phyloP scores from a whole-genome alignment of 2,329 filamentous ascomycete genomes.

The Byssothecium circinans region DNA sequence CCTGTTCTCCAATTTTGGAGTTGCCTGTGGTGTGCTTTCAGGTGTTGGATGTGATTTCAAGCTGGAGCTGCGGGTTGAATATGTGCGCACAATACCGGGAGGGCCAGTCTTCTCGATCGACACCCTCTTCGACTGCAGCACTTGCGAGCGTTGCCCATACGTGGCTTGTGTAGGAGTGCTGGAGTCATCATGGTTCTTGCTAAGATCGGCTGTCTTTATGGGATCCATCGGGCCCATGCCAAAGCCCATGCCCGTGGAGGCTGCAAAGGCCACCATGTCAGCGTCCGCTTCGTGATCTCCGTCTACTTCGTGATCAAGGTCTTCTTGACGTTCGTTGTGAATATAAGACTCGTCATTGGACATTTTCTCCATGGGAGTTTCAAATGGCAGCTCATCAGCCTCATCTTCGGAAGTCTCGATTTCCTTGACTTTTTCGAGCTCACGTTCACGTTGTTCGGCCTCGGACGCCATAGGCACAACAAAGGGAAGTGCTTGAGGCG shows the following conservation, averaged over 20 bases:
- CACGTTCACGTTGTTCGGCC: background rate
- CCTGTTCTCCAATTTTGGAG: conserved; percentile 17
- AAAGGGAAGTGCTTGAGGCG: conserved; percentile 24
- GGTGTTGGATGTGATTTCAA: conserved; percentile 20
- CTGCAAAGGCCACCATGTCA: conserved; percentile 37
- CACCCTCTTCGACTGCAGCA: conserved; percentile 40
- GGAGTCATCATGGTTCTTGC: conserved; percentile 18
- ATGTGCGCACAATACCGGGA: conserved; percentile 39
- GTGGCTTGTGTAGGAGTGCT: conserved; percentile 13
- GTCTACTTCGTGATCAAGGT: conserved; percentile 9
- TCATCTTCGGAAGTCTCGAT: conserved; percentile 8
- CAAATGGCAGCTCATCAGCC: conserved; percentile 20
- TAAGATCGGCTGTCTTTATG: conserved; percentile 10
- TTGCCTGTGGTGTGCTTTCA: conserved; percentile 4
- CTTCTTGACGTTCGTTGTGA: conserved; percentile 22
- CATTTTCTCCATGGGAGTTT: conserved; percentile 26
- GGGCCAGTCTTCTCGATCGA: conserved; percentile 39
- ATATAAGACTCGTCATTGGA: conserved; percentile 26
- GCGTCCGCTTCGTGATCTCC: conserved; percentile 22
- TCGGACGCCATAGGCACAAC: conserved; percentile 13
- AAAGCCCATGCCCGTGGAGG: conserved; percentile 35
- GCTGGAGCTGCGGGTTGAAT: conserved; percentile 33
- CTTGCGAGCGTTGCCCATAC: conserved; percentile 30
- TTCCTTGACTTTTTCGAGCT: conserved; percentile 2
- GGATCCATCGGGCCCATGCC: conserved; percentile 25